phyloP scores from a whole-genome alignment of 805 yeast genomes.

The Candida koratica region DNA sequence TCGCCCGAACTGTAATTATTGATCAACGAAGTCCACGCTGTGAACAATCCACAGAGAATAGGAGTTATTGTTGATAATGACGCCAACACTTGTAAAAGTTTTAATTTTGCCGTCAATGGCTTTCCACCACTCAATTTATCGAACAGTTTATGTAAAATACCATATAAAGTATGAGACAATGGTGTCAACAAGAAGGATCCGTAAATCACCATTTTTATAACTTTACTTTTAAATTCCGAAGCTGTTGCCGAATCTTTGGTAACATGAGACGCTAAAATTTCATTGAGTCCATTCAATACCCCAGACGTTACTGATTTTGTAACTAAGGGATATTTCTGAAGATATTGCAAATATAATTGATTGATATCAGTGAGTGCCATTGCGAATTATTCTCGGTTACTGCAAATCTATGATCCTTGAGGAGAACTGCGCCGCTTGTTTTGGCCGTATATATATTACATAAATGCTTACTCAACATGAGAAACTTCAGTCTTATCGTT shows the following conservation, averaged over 20 bases:
- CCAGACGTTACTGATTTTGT: slow-evolving; percentile 60
- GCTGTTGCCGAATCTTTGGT: slow-evolving; percentile 39
- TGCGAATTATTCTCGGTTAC: too few relatives aligned
- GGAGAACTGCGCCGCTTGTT: too few relatives aligned
- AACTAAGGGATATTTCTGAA: slow-evolving; percentile 49
- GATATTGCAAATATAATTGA: slow-evolving; percentile 31
- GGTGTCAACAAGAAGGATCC: slow-evolving; percentile 57
- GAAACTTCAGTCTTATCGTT: slow-evolving; percentile 52
- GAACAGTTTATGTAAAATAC: slow-evolving; percentile 41
- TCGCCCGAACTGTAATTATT: slow-evolving; percentile 30
- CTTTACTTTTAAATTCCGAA: slow-evolving; percentile 32
- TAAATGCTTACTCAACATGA: slow-evolving; percentile 49
- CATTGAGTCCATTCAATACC: slow-evolving; percentile 52
- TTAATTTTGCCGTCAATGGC: slow-evolving; percentile 22
- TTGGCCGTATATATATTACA: too few relatives aligned
- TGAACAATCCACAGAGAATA: slow-evolving; percentile 43
- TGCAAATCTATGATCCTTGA: too few relatives aligned
- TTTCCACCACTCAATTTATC: slow-evolving; percentile 22
- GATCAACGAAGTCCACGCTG: slow-evolving; percentile 50
- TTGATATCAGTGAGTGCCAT: slow-evolving; percentile 15
- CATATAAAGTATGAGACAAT: slow-evolving; percentile 51
- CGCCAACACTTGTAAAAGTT: slow-evolving; percentile 47
- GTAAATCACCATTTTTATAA: slow-evolving; percentile 52
- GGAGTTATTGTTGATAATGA: slow-evolving; percentile 58
- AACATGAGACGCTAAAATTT: slow-evolving; percentile 48